Base-by-base conservation (phyloP, 805 yeast genomes). In the Kazachstania psychrophila region DNA sequence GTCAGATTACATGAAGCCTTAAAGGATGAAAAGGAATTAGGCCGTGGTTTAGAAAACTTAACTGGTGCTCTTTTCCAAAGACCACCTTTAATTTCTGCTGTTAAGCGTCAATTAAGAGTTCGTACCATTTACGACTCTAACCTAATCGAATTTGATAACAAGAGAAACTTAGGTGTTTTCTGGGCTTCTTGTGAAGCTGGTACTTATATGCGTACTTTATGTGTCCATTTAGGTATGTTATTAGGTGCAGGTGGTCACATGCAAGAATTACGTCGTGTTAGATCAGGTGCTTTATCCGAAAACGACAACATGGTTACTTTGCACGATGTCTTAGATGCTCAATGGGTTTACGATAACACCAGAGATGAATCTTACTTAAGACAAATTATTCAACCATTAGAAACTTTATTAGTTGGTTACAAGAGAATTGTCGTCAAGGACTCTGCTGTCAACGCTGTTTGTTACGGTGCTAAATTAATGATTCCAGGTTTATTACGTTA, bases 121-220 rank as follows among this genome's bases (percentile, higher is more conserved):
- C 79, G 98, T 68, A 92, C 96, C 47, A 88, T 92, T 60, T 92
- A 92, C 65, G 97, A 92, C 60, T 84, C 96, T 45, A 87, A 89
- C 48, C 72, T 92, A 61, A 77, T 92, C 55, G 98, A 92, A 68
- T 92, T 92, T 58, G 98, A 67, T 28, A 83, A 87, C 66, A 88
- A 92, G 68, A 81, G 97, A 66, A 89, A 92, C 53, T 73, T 92
- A 45, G 95, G 95, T 69, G 97, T 92, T 24, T 92, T 92, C 71
- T 92, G 98, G 98, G 98, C 97, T 42, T 83, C 95, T 28, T 92
- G 98, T 75, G 98, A 92, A 72, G 98, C 98, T 44, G 98, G 98
- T 68, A 92, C 98, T 43, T 92, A 92, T 69, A 92, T 92, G 96
- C 83, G 98, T 75, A 92, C 98, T 34, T 70, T 92, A 54, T 92